Conservation (phyloP, 2,329 filamentous ascomycete genomes). For the Colletotrichum ledebouriae region DNA sequence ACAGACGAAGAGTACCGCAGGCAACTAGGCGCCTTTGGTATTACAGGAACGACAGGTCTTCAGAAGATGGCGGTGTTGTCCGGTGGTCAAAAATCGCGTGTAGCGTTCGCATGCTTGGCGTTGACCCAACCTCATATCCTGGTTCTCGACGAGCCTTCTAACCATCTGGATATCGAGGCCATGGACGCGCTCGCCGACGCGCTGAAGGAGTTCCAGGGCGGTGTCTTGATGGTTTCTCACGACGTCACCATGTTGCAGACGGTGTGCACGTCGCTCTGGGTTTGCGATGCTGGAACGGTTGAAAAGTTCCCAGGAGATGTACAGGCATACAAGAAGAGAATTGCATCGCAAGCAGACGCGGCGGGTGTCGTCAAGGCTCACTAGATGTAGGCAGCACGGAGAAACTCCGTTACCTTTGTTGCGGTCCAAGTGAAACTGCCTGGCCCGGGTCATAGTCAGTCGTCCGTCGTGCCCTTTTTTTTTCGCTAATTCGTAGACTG, state of each 20-base stretch:
- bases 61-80: conserved; percentile 96
- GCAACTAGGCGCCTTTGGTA: conserved; percentile 89
- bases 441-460: not conserved
- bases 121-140: conserved; percentile 96
- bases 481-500: not conserved
- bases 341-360: conserved; percentile 88
- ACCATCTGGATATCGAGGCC: conserved; percentile 98
- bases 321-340: conserved; percentile 97
- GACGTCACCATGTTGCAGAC: conserved; percentile 99
- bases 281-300: conserved; percentile 93
- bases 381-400: conserved; percentile 48
- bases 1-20: conserved; percentile 97
- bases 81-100: conserved; percentile 97
- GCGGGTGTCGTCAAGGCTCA: conserved; percentile 85
- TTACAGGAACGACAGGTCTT: conserved; percentile 94
- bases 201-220: conserved; percentile 88
- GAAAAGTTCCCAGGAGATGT: conserved; percentile 97
- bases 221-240: conserved; percentile 98
- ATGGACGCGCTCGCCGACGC: conserved; percentile 96
- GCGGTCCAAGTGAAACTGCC: not conserved
- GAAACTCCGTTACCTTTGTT: not conserved
- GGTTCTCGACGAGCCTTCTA: conserved; percentile 97
- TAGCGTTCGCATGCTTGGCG: conserved; percentile 96
- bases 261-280: conserved; percentile 95
- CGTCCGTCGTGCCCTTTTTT: not conserved